Base-by-base conservation (phyloP, 495 filamentous ascomycete species). In the Hypomontagnella submonticulosa region DNA sequence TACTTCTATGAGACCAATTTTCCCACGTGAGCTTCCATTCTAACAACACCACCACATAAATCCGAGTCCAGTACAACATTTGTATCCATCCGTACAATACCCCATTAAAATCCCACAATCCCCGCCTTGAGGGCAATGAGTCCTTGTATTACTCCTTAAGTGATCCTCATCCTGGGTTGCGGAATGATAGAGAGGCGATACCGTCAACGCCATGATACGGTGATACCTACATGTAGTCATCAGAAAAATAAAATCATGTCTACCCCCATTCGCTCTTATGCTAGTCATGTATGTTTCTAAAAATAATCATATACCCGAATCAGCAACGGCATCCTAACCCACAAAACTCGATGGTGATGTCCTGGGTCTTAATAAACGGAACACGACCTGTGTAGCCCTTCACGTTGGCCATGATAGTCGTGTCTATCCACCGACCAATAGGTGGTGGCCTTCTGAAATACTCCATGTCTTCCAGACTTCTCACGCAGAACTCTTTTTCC, bases 331-430 rank as follows among this genome's bases (percentile, higher is more conserved):
- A 72, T 10, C 71, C 71, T n/a, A 73, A 6, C 13, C 71, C 69
- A 7, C 51, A 62, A 8, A 69, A 58, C 41, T 73, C 71, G 38
- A 73, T 60, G 15, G 36, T 69, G 18, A 68, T 23, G 7, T 74
- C 63, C 16, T 69, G 71, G 4, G 57, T 67, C 33, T 69, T 71
- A 3, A 72, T 63, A 40, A 74, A 74, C 4, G 69, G 69, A 10
- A 67, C 38, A 16, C 71, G 66, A 9, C 71, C 69, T 1, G 71
- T 66, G 23, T 71, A 74, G 4, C 62, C 71, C 57, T 70, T 74
- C 9, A 68, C 66, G 15, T 71, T 73, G 23, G 71, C 71, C 71
- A 71, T 71, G 16, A 71, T 70, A 9, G 69, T 73, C 20, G 55
- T 56, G 1, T 73, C 69, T 37, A 67, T 51, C 71, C 71, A 73